These are phyloP conservation scores for Petunia hybrid DNA, from an alignment of 305 asterid species.

Conservation along the genomic window DNA sequence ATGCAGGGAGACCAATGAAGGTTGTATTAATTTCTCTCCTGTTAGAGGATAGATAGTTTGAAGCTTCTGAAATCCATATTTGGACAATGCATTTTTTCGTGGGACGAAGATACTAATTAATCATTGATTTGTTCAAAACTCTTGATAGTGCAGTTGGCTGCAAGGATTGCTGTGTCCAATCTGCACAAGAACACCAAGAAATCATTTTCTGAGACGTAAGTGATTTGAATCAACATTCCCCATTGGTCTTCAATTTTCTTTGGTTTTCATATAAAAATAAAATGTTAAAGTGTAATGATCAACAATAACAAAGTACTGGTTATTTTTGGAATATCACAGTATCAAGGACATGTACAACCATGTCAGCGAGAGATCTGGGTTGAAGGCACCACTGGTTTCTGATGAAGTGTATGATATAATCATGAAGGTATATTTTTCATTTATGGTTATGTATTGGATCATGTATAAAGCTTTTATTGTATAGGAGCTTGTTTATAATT, in stretches of 20 bases:
- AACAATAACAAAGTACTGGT: constrained; percentile 5
- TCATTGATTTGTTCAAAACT: not conserved
- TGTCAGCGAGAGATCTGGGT: constrained; percentile 84
- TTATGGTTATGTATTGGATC: not conserved
- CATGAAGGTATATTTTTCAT: constrained; percentile 64
- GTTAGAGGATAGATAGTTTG: not conserved
- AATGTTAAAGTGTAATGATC: not conserved
- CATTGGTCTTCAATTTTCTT: not conserved
- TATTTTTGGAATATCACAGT: constrained; percentile 45
- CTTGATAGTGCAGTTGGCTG: constrained; percentile 75
- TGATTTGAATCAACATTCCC: constrained; percentile 1
- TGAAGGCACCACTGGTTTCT: constrained; percentile 81
- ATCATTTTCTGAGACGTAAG: constrained; percentile 97
- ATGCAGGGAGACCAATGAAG: not conserved
- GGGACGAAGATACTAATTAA: not conserved
- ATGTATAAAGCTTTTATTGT: not conserved
- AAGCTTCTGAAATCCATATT: not conserved
- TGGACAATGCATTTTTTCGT: not conserved
- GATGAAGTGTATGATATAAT: constrained; percentile 88
- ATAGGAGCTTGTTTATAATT: not conserved
- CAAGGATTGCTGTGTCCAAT: constrained; percentile 97
- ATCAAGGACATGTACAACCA: constrained; percentile 83
- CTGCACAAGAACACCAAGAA: constrained; percentile 94
- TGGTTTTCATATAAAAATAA: not conserved
- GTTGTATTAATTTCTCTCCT: not conserved